Percentiles rank a stretch among this genome's conserved stretches.
phyloP scores from a whole-genome alignment of 177 flowering plant genomes.

The Tripterygium wilfordii region DNA sequence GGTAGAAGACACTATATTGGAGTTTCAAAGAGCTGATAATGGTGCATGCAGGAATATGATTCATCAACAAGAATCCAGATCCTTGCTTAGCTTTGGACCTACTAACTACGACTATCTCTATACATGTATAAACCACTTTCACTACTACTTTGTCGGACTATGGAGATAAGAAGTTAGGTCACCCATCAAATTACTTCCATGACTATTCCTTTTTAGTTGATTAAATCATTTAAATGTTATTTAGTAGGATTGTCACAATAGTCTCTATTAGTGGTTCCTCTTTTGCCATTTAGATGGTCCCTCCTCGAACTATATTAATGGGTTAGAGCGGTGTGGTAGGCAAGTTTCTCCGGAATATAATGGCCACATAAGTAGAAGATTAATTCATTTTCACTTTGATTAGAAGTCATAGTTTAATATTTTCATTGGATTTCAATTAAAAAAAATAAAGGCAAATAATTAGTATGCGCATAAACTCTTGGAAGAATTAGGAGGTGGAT shows the following conservation, averaged over 20 bases:
- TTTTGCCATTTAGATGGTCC: too few species aligned
- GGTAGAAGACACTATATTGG: conserved; percentile 25
- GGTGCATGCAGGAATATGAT: conserved; percentile 40
- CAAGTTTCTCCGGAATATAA: conserved; percentile 6
- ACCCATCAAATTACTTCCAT: conserved; percentile 34
- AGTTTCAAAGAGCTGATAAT: conserved; percentile 29
- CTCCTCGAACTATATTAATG: too few species aligned
- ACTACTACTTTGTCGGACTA: conserved; percentile 45
- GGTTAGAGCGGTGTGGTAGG: conserved; percentile 6
- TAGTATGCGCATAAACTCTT: too few species aligned
- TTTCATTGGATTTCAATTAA: too few species aligned
- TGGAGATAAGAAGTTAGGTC: conserved; percentile 31
- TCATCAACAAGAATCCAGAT: conserved; percentile 43
- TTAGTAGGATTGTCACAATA: too few species aligned
- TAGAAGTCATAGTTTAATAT: not conserved
- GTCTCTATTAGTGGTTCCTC: too few species aligned
- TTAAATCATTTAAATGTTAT: too few species aligned
- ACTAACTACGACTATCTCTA: too few species aligned
- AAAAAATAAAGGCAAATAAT: too few species aligned
- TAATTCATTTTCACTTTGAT: not conserved
- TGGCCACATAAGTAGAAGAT: not conserved
- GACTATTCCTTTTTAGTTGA: too few species aligned
- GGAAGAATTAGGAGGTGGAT: too few species aligned
- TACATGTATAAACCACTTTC: conserved; percentile 18
- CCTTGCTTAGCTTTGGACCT: conserved; percentile 45